phyloP scores from a whole-genome alignment of 345 rosid genomes.

The Gossypium stocksii region DNA sequence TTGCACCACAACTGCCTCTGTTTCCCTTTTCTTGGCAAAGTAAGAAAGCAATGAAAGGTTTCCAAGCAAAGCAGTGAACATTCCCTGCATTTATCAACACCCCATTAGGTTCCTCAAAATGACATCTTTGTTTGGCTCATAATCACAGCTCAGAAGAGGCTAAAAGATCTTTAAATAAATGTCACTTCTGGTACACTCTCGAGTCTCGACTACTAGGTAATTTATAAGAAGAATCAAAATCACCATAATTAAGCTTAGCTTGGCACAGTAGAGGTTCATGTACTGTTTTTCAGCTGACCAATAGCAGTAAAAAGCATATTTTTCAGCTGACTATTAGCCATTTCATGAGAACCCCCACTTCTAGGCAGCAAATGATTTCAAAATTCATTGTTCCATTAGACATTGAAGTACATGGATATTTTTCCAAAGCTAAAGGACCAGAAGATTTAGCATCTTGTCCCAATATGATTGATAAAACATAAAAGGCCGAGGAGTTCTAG shows the following conservation, averaged over 20 bases:
- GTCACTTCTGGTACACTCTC: not conserved
- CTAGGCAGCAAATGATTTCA: not conserved
- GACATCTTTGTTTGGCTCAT: not conserved
- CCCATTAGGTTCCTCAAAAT: not conserved
- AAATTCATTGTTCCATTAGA: not conserved
- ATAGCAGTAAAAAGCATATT: not conserved
- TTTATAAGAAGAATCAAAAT: not conserved
- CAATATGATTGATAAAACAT: no score
- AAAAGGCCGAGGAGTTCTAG: no score
- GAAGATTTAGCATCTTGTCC: not conserved
- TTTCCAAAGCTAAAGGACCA: not conserved
- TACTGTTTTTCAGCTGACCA: not conserved
- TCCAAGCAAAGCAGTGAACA: slow-evolving; percentile 84
- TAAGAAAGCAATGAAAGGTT: slow-evolving; percentile 83
- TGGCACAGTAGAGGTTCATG: not conserved
- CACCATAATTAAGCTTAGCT: not conserved
- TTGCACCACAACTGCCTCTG: slow-evolving; percentile 71
- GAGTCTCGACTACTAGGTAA: not conserved
- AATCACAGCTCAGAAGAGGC: not conserved
- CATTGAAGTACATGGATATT: not conserved
- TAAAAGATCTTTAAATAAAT: not conserved
- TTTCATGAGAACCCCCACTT: not conserved
- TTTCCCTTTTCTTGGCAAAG: slow-evolving; percentile 76
- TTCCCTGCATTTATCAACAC: slow-evolving; percentile 53
- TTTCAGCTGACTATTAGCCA: not conserved